These are phyloP conservation scores for Helicosporidium sp. DNA, from an alignment of 139 green algal species.

Conservation along the genomic window DNA sequence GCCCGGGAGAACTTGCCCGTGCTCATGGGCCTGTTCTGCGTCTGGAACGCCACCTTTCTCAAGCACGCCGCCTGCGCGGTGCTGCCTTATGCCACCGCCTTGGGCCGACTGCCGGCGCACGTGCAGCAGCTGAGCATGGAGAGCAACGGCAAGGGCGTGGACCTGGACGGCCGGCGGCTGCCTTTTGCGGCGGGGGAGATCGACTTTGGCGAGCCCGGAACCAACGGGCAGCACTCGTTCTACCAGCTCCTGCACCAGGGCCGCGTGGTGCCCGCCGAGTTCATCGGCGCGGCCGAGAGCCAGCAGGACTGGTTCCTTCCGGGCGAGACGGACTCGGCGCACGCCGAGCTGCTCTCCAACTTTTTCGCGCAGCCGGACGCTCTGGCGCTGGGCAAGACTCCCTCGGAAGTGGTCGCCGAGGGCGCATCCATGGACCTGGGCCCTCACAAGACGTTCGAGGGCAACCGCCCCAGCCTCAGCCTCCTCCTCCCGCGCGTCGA, in stretches of 20 bases:
- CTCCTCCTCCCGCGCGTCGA: constrained; percentile 81
- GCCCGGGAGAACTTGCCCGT: constrained; percentile 88
- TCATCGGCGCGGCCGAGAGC: constrained; percentile 85
- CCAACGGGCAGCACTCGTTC: constrained; percentile 99
- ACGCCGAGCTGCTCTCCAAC: constrained; percentile 99
- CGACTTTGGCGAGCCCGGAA: constrained; percentile 98
- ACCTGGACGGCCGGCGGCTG: constrained; percentile 66
- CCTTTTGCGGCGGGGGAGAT: constrained; percentile 77
- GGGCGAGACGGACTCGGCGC: constrained; percentile 90
- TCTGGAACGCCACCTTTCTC: constrained; percentile 97
- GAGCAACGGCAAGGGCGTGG: constrained; percentile 94
- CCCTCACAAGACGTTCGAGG: constrained; percentile 71
- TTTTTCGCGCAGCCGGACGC: constrained; percentile 95
- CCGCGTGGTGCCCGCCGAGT: constrained; percentile 89
- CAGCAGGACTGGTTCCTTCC: constrained; percentile 80
- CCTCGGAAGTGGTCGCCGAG: constrained; percentile 60
- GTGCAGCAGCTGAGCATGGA: constrained; percentile 98
- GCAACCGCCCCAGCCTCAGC: constrained; percentile 78
- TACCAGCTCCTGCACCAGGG: constrained; percentile 75
- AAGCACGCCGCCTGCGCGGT: constrained; percentile 74
- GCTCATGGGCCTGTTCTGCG: constrained; percentile 70
- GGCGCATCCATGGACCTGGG: constrained; percentile 71
- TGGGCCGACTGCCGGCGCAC: constrained; percentile 90
- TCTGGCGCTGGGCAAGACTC: constrained; percentile 81
- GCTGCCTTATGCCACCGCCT: constrained; percentile 90